A percentile compares a stretch with the other conserved stretches of the same genome.
Evolutionary conservation across 2,329 filamentous ascomycete species (phyloP).

Genomic region (Penicillium aurantiogriseum): DNA sequence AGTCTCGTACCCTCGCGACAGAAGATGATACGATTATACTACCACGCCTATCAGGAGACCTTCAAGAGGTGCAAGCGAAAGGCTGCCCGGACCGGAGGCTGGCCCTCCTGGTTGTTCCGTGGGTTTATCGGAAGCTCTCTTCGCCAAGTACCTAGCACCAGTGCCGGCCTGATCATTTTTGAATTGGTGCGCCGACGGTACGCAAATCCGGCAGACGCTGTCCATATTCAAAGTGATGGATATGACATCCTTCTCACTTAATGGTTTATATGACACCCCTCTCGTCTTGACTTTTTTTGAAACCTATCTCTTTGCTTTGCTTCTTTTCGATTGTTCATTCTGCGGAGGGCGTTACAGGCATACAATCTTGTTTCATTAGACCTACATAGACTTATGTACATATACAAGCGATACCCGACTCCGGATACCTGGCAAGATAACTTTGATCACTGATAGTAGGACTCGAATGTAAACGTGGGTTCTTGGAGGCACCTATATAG

Average conservation of each 20-base stretch:
- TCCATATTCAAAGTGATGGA: constrained; percentile 58
- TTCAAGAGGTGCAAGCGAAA: constrained; percentile 54
- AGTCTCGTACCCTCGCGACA: constrained; percentile 42
- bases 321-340: not conserved
- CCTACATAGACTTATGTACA: not conserved
- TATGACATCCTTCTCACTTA: constrained; percentile 59
- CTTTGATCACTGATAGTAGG: not conserved
- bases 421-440: not conserved
- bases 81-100: constrained; percentile 54
- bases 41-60: constrained; percentile 61
- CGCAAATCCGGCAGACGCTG: constrained; percentile 52
- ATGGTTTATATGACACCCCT: not conserved
- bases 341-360: not conserved
- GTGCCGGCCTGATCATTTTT: constrained; percentile 63
- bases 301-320: not conserved
- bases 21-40: constrained; percentile 55
- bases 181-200: constrained; percentile 63
- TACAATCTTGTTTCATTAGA: not conserved
- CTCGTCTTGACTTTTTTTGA: not conserved
- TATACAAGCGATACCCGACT: not conserved
- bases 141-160: constrained; percentile 62
- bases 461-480: not conserved
- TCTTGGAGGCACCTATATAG: not conserved
- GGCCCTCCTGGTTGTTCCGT: constrained; percentile 56
- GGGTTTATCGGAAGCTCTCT: constrained; percentile 58